Conservation (phyloP, 176 grass and related monocot species). For the Oryza australiensis region DNA sequence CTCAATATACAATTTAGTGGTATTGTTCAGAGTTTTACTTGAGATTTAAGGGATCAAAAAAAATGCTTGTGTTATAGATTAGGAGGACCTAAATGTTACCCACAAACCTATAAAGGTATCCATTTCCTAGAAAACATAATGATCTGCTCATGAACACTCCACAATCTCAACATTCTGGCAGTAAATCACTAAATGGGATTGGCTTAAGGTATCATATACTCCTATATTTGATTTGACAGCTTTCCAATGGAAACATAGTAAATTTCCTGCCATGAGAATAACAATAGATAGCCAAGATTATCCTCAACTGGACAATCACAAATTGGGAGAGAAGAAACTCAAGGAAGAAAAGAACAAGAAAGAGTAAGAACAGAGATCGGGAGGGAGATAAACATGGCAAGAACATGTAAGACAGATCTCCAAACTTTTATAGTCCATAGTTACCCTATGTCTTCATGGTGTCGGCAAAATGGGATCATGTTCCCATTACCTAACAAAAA, state of each 20-base stretch:
- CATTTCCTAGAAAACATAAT: slow-evolving; percentile 7
- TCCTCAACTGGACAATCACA: background rate
- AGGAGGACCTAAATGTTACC: background rate
- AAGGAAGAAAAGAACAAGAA: background rate
- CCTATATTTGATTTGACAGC: background rate
- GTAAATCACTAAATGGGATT: background rate
- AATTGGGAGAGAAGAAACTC: background rate
- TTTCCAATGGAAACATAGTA: background rate
- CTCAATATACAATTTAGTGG: background rate
- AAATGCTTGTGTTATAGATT: background rate
- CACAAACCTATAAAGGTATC: background rate
- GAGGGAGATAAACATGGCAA: background rate
- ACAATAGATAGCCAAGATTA: background rate
- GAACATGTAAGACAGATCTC: background rate
- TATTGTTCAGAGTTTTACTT: background rate
- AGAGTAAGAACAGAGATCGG: background rate
- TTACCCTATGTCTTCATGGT: background rate
- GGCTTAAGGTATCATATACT: background rate
- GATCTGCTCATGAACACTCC: background rate
- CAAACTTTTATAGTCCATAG: background rate
- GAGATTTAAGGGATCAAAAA: background rate
- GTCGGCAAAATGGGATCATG: background rate
- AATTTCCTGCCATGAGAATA: background rate
- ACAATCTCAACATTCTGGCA: background rate
- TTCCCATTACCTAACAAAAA: slow-evolving; percentile 12